A percentile compares a stretch with the other conserved stretches of the same genome.
Conservation (phyloP, 2,329 filamentous ascomycete species). For the Ophiosphaerella korrae region DNA sequence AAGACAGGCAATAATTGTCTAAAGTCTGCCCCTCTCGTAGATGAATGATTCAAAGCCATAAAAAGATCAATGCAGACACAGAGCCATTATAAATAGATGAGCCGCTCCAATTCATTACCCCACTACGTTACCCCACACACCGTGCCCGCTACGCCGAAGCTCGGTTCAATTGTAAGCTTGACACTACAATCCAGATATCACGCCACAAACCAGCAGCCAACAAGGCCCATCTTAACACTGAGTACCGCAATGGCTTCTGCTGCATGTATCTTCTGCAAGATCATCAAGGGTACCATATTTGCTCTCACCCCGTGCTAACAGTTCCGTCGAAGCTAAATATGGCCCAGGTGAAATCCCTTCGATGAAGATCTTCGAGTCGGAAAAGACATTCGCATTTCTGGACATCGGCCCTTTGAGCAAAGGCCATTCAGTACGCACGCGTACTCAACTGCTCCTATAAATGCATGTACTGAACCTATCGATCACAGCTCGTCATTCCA, state of each 20-base stretch:
- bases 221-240: slow-evolving; percentile 12
- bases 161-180: slow-evolving; percentile 14
- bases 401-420: slow-evolving; percentile 89
- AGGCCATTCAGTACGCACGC: slow-evolving; percentile 78
- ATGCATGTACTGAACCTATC: background rate
- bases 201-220: slow-evolving; percentile 19
- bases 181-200: slow-evolving; percentile 17
- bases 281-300: slow-evolving; percentile 76
- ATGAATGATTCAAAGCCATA: background rate
- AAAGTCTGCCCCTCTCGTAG: too few relatives aligned
- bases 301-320: background rate
- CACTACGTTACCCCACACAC: slow-evolving; percentile 26
- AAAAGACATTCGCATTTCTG: slow-evolving; percentile 92
- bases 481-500: slow-evolving; percentile 83
- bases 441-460: background rate
- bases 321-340: slow-evolving; percentile 9
- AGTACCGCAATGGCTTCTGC: slow-evolving; percentile 63
- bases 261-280: slow-evolving; percentile 96
- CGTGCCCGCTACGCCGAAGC: slow-evolving; percentile 15
- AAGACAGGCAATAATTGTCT: too few relatives aligned
- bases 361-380: slow-evolving; percentile 94
- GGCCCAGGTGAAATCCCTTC: slow-evolving; percentile 85
- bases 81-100: too few relatives aligned
- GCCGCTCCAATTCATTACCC: too few relatives aligned
- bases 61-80: background rate